Conservation (phyloP, 2,329 filamentous ascomycete species). For the Calonectria pauciramosa region DNA sequence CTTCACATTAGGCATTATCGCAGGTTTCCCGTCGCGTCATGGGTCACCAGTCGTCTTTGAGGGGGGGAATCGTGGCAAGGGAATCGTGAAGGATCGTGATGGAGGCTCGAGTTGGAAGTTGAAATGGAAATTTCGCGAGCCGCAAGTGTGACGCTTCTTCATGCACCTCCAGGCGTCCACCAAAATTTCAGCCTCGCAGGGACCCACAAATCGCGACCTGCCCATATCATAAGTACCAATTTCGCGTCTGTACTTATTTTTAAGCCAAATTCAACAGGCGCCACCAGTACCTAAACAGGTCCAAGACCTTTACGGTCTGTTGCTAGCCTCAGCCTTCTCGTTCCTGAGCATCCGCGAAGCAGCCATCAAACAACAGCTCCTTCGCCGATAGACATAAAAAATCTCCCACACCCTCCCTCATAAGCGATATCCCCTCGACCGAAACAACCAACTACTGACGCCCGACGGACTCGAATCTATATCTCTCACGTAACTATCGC, state of each 20-base stretch:
- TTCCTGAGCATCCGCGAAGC: constrained; percentile 16
- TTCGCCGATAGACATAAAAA: neutral
- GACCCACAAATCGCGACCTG: constrained; percentile 42
- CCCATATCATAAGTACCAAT: constrained; percentile 36
- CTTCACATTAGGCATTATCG: constrained; percentile 70
- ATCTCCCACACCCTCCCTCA: neutral
- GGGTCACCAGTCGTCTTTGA: constrained; percentile 22
- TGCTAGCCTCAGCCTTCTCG: constrained; percentile 41
- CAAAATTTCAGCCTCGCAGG: constrained; percentile 55
- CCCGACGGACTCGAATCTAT: neutral
- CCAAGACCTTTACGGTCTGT: constrained; percentile 22
- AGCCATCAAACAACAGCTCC: constrained; percentile 7
- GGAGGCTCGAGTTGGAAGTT: constrained; percentile 25
- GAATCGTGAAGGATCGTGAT: constrained; percentile 29
- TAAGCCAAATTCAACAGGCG: neutral
- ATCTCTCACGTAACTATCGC: neutral
- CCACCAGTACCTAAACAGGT: constrained; percentile 5
- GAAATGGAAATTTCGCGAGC: constrained; percentile 33
- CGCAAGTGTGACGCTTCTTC: constrained; percentile 39
- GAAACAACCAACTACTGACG: neutral
- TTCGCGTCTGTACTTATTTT: constrained; percentile 25
- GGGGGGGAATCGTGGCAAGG: constrained; percentile 21
- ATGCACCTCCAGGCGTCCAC: constrained; percentile 29
- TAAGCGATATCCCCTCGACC: neutral
- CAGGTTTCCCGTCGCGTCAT: constrained; percentile 40